Percentiles rank a stretch among this genome's conserved stretches.
phyloP scores from a whole-genome alignment of 306 rosid genomes.

The Ormosia semicastrata region DNA sequence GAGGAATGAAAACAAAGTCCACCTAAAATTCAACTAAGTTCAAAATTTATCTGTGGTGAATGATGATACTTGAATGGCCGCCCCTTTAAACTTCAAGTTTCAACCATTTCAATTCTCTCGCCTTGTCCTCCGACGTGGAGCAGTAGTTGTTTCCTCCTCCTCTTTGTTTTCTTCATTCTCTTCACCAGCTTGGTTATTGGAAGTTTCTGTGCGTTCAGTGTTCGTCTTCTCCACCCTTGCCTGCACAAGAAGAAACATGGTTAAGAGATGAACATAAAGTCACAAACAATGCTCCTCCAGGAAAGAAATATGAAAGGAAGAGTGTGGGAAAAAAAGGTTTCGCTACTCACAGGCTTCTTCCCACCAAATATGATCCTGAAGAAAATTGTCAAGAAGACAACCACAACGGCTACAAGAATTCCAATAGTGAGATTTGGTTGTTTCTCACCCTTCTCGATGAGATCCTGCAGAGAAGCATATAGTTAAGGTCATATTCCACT shows the following conservation, averaged over 20 bases:
- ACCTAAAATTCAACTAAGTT: slow-evolving; percentile 34
- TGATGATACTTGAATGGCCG: slow-evolving; percentile 15
- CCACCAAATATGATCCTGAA: slow-evolving; percentile 75
- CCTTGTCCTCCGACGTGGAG: slow-evolving; percentile 73
- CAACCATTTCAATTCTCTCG: slow-evolving; percentile 57
- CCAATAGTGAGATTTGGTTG: slow-evolving; percentile 87
- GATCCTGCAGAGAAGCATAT: slow-evolving; percentile 53
- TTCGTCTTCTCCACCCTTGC: slow-evolving; percentile 43
- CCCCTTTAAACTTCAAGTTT: neutral
- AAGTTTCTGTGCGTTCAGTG: slow-evolving; percentile 38
- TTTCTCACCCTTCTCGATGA: slow-evolving; percentile 83
- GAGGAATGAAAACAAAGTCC: slow-evolving; percentile 15
- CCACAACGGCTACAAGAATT: slow-evolving; percentile 50
- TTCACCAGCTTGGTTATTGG: slow-evolving; percentile 42
- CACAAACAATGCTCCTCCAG: neutral
- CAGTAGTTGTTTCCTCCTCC: slow-evolving; percentile 46
- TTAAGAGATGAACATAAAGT: neutral
- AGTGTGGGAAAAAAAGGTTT: neutral
- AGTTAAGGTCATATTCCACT: slow-evolving; percentile 1
- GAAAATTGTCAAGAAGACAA: slow-evolving; percentile 55
- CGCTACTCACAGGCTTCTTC: slow-evolving; percentile 59
- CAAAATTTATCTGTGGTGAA: slow-evolving; percentile 34
- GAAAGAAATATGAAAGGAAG: neutral
- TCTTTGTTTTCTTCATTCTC: slow-evolving; percentile 56
- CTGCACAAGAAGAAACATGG: slow-evolving; percentile 28